Percentiles rank a stretch among this genome's conserved stretches.
Evolutionary conservation across 1,139 yeast genomes (phyloP).

Genomic region (Yamadazyma spencermartinsiae): DNA sequence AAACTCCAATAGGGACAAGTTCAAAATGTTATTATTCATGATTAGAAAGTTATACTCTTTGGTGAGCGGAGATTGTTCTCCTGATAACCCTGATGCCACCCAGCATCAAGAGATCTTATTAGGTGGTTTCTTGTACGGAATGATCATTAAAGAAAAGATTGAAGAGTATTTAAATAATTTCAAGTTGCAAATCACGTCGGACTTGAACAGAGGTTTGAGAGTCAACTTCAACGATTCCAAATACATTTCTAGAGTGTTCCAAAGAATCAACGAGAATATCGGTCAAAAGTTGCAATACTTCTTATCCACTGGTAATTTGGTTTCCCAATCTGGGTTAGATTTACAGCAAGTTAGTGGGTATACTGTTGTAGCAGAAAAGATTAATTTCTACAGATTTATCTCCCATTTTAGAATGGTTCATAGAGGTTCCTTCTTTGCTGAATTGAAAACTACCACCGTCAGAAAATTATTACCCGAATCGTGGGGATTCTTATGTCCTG

Average conservation of each 20-base stretch:
- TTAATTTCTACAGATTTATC: conserved; percentile 93
- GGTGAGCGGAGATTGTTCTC: conserved; percentile 95
- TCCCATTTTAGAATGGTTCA: conserved; percentile 99
- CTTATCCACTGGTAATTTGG: conserved; percentile 94
- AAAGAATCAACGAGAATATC: conserved; percentile 85
- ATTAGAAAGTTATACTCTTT: conserved; percentile 90
- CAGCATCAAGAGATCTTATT: conserved; percentile 96
- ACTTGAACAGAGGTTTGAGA: conserved; percentile 77
- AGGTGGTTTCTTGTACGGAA: conserved; percentile 96
- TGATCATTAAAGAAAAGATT: conserved; percentile 93
- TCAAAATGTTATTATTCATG: conserved; percentile 87
- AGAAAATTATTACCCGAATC: conserved; percentile 96
- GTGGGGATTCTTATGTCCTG: conserved; percentile 99
- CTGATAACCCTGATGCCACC: conserved; percentile 98
- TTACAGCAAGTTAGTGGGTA: conserved; percentile 98
- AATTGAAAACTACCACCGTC: conserved; percentile 94
- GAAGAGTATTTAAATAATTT: conserved; percentile 86
- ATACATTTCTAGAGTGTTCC: conserved; percentile 77
- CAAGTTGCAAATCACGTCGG: conserved; percentile 73
- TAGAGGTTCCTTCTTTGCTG: conserved; percentile 99
- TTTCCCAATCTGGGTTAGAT: conserved; percentile 89
- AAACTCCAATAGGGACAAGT: conserved; percentile 71
- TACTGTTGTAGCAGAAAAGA: conserved; percentile 98
- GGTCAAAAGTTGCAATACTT: conserved; percentile 95
- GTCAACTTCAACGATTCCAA: conserved; percentile 82